Conservation (phyloP, 2,329 filamentous ascomycete genomes). For the Aureobasidium sp. region DNA sequence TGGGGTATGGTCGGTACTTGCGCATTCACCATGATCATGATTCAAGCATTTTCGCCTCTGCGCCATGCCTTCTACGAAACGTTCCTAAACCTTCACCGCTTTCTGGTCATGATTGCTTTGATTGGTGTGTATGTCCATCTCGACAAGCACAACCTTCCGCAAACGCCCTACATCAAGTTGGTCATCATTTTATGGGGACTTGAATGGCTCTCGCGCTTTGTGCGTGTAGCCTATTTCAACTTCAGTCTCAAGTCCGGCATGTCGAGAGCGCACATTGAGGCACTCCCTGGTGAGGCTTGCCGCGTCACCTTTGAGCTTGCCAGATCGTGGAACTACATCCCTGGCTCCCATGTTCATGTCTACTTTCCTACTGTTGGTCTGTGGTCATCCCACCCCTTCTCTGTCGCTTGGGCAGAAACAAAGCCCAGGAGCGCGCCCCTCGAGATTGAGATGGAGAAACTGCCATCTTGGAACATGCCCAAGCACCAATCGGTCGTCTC, state of each 20-base stretch:
- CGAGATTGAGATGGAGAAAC: constrained; percentile 30
- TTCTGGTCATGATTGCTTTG: constrained; percentile 62
- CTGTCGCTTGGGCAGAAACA: constrained; percentile 41
- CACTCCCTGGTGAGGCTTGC: constrained; percentile 53
- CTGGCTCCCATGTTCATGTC: constrained; percentile 54
- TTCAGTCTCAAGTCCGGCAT: constrained; percentile 41
- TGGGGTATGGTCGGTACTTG: constrained; percentile 55
- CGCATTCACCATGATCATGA: constrained; percentile 57
- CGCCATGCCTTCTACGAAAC: constrained; percentile 97
- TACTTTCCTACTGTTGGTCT: constrained; percentile 47
- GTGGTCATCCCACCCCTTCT: constrained; percentile 44
- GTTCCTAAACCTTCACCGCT: constrained; percentile 80
- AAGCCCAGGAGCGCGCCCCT: constrained; percentile 20
- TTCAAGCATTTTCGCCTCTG: constrained; percentile 69
- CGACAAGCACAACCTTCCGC: constrained; percentile 56
- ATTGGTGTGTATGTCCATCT: constrained; percentile 74
- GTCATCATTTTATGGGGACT: constrained; percentile 69
- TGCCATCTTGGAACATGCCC: constrained; percentile 19
- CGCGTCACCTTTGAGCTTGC: constrained; percentile 54
- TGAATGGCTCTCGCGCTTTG: constrained; percentile 50
- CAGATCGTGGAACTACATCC: constrained; percentile 45
- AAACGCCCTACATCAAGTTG: constrained; percentile 67
- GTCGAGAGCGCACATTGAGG: constrained; percentile 50
- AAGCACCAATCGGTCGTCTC: constrained; percentile 11
- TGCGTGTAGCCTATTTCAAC: constrained; percentile 48